Percentiles rank a stretch among this genome's conserved stretches.
Conservation (phyloP, 2,329 filamentous ascomycete genomes). For the Tympanopsis confertula region DNA sequence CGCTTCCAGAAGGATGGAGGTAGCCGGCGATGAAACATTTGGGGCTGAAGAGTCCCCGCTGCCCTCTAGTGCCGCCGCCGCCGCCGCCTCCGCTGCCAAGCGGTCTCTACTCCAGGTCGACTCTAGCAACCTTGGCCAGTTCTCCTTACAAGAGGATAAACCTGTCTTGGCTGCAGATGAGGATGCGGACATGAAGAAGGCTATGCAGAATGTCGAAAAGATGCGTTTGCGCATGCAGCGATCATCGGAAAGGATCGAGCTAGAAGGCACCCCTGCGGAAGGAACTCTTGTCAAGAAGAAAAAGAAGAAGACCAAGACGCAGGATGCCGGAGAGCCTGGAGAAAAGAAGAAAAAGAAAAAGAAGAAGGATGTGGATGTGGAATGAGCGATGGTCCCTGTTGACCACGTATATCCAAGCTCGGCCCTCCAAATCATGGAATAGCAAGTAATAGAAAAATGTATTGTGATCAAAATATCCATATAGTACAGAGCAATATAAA, state of each 20-base stretch:
- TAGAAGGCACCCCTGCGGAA: slow-evolving; percentile 26
- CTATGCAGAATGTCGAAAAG: slow-evolving; percentile 6
- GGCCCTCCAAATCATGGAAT: too few relatives aligned
- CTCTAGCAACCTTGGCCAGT: slow-evolving; percentile 39
- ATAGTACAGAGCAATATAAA: too few relatives aligned
- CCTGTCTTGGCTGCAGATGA: neutral
- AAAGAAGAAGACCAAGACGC: slow-evolving; percentile 26
- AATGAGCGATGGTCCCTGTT: too few relatives aligned
- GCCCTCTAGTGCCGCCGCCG: slow-evolving; percentile 1
- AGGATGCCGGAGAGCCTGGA: slow-evolving; percentile 5
- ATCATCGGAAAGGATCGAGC: slow-evolving; percentile 28
- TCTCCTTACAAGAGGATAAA: slow-evolving; percentile 30
- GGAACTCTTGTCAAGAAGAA: slow-evolving; percentile 27
- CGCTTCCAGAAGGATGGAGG: too few relatives aligned
- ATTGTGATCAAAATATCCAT: too few relatives aligned
- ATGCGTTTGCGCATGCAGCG: slow-evolving; percentile 16
- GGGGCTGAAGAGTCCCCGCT: slow-evolving; percentile 12
- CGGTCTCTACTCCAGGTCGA: slow-evolving; percentile 46
- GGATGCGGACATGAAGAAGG: slow-evolving; percentile 5
- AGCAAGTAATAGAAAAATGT: too few relatives aligned
- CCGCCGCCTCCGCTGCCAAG: too few relatives aligned
- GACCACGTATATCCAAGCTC: too few relatives aligned
- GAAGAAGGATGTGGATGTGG: too few relatives aligned
- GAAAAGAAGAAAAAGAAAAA: slow-evolving; percentile 8
- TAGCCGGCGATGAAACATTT: slow-evolving; percentile 34